Conservation (phyloP, 768 basidiomycete species). For the Arthromyces matolae region DNA sequence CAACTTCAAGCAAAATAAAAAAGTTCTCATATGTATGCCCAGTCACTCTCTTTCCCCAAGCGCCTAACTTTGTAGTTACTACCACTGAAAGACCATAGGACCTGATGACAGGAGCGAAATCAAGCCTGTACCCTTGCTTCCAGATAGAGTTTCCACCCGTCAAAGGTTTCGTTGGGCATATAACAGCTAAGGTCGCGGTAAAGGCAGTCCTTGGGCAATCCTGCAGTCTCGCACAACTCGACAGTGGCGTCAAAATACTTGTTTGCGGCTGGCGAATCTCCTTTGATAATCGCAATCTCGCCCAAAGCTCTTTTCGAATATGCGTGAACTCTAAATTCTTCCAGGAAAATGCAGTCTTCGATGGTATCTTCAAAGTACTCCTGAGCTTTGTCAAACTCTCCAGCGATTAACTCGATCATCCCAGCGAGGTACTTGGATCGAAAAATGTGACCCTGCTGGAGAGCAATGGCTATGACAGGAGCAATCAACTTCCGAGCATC, state of each 20-base stretch:
- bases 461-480: background rate
- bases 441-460: background rate
- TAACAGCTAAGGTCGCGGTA: background rate
- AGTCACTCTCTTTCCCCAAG: too few species aligned
- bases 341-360: background rate
- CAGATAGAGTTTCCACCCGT: conserved; percentile 4
- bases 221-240: background rate
- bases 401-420: background rate
- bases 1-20: too few species aligned
- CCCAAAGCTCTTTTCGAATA: background rate
- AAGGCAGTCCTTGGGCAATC: background rate
- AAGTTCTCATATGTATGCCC: too few species aligned
- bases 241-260: background rate
- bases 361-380: background rate
- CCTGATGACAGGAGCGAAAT: too few species aligned
- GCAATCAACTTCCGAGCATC: background rate
- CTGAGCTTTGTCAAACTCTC: background rate
- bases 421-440: background rate
- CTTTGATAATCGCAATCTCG: background rate
- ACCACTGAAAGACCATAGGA: too few species aligned
- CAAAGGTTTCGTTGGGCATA: background rate
- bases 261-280: background rate
- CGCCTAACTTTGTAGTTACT: too few species aligned
- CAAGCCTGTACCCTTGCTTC: background rate
- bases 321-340: background rate